Base-by-base conservation (phyloP, 169 alveolate species). In the Plasmodium vinckei region DNA sequence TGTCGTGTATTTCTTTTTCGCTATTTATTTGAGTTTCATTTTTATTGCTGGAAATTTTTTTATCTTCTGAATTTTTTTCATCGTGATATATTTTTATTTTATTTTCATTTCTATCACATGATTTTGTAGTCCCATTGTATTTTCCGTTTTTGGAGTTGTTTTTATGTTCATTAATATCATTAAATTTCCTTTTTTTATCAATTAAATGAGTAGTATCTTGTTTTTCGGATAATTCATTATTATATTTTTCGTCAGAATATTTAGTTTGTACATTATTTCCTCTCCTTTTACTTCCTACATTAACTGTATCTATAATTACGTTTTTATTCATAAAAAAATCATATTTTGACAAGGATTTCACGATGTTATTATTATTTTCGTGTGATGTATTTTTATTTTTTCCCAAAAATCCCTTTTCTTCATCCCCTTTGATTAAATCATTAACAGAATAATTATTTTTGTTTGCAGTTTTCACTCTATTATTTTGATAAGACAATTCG, bases 281-380 rank as follows among this genome's bases (percentile, higher is more conserved):
- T 23, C 65, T 57, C 51, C 23, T 68, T 44, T 75, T 64, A 49
- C 63, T 61, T 75, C 72, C 75, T 51, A 49, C 42, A 19, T 21
- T 17, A 61, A 75, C 75, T 46, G 39, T 75, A 47, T 75, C 65
- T 21, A 65, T 19, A 61, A 42, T 19, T 15, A 53, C 46, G 51
- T 75, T 75, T 64, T 44, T 54, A 44, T 42, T 75, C 77, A 75
- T 25, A 57, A 75, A 68, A 57, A 75, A 75, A 64, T 75, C 88
- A 53, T 75, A 75, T 75, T 75, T 75, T 12, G 88, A 75, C 46
- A 75, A 13, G 25, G 72, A 46, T 61, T 49, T 63, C 39, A 15
- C 71, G 42, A 33, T 33, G 42, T 3, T 33, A 75, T 51, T 75
- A 33, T 2, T 21, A 49, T 64, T 21, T n/a, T 51, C 68, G 0